Evolutionary conservation across 352 stramenopile genomes (phyloP), one percentile per base, ranked within the genome.

Genomic region (Phytophthora podocarpi): DNA sequence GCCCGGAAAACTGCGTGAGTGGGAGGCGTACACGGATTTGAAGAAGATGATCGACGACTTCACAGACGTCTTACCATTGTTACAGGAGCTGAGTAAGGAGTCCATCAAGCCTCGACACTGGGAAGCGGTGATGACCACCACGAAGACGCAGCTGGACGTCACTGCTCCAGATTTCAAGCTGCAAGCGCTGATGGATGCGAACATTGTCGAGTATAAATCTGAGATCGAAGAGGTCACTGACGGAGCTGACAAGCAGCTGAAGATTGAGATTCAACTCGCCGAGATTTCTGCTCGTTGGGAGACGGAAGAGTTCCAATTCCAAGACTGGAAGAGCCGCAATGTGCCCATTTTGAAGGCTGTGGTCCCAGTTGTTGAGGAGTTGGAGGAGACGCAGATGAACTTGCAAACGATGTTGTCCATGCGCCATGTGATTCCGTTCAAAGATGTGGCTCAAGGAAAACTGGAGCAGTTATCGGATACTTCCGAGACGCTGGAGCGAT

Each of bases 151-250:
- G 34, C 91, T 99, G 37, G 95, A 99, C 42, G 88, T 99, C 28
- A 93, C 90, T 2, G 90, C 89, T 1, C 78, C 89, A 4, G 97
- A 99, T 57, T 99, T 99, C 64, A 98, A 97, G 71, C 83, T 99
- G 1, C 85, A 98, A 59, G 90, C 96, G 32, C 74, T 99, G 2
- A 92, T 98, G 81, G 93, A 97, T 50, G 91, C 93, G 0, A 95
- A 96, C 31, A 95, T 99, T 45, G 88, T 98, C 5, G 70, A 74
- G 7, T 90, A 84, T 58, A 93, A 94, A 26, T 89, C 96, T 16
- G 95, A 99, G 16, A 98, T 99, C 37, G 95, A 99, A 80, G 97
- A 99, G 74, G 94, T 99, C 26, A 99, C 96, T 1, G 96, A 99
- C 53, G 93, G 96, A 18, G 97, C 97, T 2, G 96, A 99, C 58